Base-by-base conservation (phyloP, 2,329 filamentous ascomycete genomes). In the Ascosphaera acerosa region DNA sequence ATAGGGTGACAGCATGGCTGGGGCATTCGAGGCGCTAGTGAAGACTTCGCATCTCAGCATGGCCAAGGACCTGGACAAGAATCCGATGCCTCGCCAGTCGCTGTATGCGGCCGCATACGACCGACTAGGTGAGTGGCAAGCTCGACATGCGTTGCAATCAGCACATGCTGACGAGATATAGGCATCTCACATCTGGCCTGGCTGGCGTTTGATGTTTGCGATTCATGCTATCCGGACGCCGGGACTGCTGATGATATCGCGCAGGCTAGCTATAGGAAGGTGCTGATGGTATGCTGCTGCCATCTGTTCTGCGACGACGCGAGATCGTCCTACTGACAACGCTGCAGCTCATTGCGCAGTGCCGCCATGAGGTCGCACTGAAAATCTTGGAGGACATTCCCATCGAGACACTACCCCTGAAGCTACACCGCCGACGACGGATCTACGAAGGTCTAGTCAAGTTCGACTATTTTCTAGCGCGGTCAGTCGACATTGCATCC, bases 31-130 rank as follows among this genome's bases (percentile, higher is more conserved):
- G 46, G 66, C 72, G 40, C 64, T 91, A 36, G 64, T 76, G n/a
- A 74, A 81, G 44, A 76, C 77, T 38, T 78, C 76, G 1, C 76
- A 87, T 41, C 56, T 91, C 17, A 74, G 81, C 36, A 61, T 82
- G n/a, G 70, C 72, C 34, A 74, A 74, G 40, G 70, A 76, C 38
- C 63, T 87, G 44, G 66, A 65, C 41, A 67, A 60, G 41, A 71
- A 76, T 49, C 66, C 78, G 40, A 77, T 77, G 1, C 64, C 72
- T 1, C 71, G 82, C 39, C 62, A 81, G 36, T 61, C 80, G 2
- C 60, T 91, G 26, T 63, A 67, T 30, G 70, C 75, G 18, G 63
- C 76, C 0, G 48, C 87, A 1, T 90, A 76, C 62, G 70, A 72
- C 32, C 64, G 82, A 22, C 61, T 90, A 18, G 84, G 78, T 45